Conservation (phyloP, 1,139 yeast genomes). For the Yamadazyma buinensis region DNA sequence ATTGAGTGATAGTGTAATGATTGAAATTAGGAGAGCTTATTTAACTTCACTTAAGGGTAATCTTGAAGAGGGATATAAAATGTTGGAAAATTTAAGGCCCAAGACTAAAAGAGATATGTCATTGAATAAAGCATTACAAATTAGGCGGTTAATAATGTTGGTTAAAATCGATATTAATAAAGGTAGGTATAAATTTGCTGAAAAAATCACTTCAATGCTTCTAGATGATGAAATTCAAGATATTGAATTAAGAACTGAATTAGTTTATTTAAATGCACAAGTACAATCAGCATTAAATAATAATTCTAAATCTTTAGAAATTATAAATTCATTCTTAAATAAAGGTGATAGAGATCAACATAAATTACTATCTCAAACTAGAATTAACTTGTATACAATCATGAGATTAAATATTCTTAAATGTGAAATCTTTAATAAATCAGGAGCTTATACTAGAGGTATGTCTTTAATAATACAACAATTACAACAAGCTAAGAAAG, state of each 20-base stretch:
- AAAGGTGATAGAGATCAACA: constrained; percentile 18
- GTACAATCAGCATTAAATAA: constrained; percentile 29
- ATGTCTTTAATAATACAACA: constrained; percentile 44
- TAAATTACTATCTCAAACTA: constrained; percentile 16
- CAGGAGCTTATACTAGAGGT: constrained; percentile 38
- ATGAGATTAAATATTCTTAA: constrained; percentile 43
- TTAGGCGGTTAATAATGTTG: constrained; percentile 32
- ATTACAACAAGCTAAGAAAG: constrained; percentile 34
- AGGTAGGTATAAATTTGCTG: constrained; percentile 30
- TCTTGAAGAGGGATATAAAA: constrained; percentile 29
- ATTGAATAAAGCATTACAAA: constrained; percentile 34
- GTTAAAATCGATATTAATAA: constrained; percentile 34
- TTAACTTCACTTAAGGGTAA: constrained; percentile 36
- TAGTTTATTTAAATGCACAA: constrained; percentile 23
- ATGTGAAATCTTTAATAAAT: constrained; percentile 33
- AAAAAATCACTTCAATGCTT: constrained; percentile 18
- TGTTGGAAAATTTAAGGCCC: constrained; percentile 24
- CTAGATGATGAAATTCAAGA: constrained; percentile 27
- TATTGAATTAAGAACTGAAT: constrained; percentile 27
- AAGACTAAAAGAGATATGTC: constrained; percentile 25
- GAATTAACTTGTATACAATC: constrained; percentile 32
- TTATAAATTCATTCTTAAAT: constrained; percentile 26
- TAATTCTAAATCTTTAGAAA: constrained; percentile 30
- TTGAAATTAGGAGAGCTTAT: constrained; percentile 36
- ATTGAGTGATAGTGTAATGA: constrained; percentile 33